Evolutionary conservation across 495 filamentous ascomycete genomes (phyloP), one percentile per base, ranked within the genome.

Genomic region (Aspergillus homomorphus): DNA sequence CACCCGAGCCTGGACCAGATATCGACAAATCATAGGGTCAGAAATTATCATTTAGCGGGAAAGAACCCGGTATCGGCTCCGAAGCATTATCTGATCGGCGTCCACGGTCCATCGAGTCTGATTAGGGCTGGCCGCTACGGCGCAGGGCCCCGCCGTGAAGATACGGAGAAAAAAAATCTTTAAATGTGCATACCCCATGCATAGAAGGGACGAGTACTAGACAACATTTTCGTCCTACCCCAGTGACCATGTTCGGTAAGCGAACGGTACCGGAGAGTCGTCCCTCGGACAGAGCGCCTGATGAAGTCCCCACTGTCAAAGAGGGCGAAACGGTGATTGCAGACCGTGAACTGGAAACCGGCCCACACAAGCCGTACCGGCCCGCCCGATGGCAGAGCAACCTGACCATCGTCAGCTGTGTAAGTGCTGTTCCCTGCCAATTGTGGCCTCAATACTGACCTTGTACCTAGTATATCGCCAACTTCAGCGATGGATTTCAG

Each of bases 401-500:
- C 24, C 15, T 60, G 33, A 60, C 58, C 7, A 59, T 59, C 33
- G 2, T 59, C 20, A 59, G 57, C 28, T 59, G 57, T 22, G 57
- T 59, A 23, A 23, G 57, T 54, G 2, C 23, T 33, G 21, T 12
- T 38, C 41, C 10, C 19, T 33, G 9, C 30, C 3, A 8, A 38
- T 10, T 26, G 0, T 28, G 15, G 16, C 23, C 24, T 41, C 6
- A 3, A 53, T 18, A 10, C 21, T n/a, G n/a, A 30, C 18, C 15
- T 6, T 15, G 1, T 18, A n/a, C 22, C 10, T 16, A 74, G 72
- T 70, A 71, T 33, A 70, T 73, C 20, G 72, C 72, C 48, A 73
- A 75, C 50, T 73, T 75, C 64, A 73, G 68, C 42, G 72, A 73
- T 45, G 72, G 72, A 4, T 70, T 69, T 48, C 70, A 73, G 52